These are phyloP conservation scores for Mucor velutinosus DNA, from an alignment of 371 early-diverging fungal genomes.

Conservation along the genomic window DNA sequence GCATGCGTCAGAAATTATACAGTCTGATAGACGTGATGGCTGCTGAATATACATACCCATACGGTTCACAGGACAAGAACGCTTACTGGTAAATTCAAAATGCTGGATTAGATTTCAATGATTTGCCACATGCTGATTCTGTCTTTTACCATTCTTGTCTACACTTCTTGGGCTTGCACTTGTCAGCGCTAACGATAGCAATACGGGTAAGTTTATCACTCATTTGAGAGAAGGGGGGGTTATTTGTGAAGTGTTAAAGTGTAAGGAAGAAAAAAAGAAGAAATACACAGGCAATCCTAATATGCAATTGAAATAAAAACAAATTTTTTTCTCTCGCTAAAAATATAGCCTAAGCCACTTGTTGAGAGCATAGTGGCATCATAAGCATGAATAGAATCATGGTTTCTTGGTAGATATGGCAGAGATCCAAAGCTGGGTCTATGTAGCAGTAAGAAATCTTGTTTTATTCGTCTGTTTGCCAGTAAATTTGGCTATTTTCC, in stretches of 20 bases:
- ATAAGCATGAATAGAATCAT: not conserved
- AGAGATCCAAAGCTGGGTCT: not conserved
- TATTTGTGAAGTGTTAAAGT: slow-evolving; percentile 12
- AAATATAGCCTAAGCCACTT: slow-evolving; percentile 7
- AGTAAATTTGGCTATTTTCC: not conserved
- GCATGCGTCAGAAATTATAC: not conserved
- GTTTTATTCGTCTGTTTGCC: not conserved
- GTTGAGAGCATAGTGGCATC: not conserved
- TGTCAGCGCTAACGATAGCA: slow-evolving; percentile 97
- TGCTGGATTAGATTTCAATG: not conserved
- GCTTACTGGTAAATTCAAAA: slow-evolving; percentile 58
- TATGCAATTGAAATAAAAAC: slow-evolving; percentile 14
- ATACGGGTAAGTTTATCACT: slow-evolving; percentile 86
- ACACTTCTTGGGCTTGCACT: slow-evolving; percentile 99
- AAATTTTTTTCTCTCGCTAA: slow-evolving; percentile 4
- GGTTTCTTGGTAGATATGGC: not conserved
- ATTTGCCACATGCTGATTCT: not conserved
- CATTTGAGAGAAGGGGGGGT: slow-evolving; percentile 45
- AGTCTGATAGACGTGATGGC: not conserved
- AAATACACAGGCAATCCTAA: not conserved
- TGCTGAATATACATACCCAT: slow-evolving; percentile 56
- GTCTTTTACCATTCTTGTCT: slow-evolving; percentile 93
- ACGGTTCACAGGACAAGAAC: slow-evolving; percentile 87
- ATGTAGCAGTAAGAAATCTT: not conserved
- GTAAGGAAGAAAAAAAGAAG: slow-evolving; percentile 16